Evolutionary conservation across 208 protist genomes (phyloP).

Genomic region (Acanthamoeba royreba): DNA sequence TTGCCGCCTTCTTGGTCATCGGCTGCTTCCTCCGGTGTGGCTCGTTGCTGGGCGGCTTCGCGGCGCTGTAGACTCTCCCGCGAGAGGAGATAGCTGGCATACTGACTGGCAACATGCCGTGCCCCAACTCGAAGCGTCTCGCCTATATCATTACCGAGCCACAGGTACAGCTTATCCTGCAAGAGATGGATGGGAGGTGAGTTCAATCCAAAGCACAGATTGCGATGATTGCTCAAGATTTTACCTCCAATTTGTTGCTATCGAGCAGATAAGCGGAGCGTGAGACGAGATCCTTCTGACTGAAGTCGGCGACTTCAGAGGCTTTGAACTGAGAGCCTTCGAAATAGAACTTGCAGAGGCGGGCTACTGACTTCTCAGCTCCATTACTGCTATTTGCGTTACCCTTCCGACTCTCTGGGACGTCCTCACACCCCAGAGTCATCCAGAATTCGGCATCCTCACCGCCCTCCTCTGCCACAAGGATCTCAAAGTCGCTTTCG

Average conservation of each 20-base stretch:
- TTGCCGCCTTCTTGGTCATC: background rate
- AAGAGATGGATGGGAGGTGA: no score
- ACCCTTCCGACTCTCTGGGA: background rate
- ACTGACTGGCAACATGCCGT: background rate
- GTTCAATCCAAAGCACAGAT: no score
- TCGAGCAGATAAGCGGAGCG: background rate
- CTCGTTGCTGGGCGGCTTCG: background rate
- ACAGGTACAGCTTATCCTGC: background rate
- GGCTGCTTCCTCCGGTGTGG: background rate
- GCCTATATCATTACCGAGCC: background rate
- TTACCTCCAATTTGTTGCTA: background rate
- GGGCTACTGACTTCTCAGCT: background rate
- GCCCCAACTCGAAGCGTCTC: conserved; percentile 10
- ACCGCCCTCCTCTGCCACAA: background rate
- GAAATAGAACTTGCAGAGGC: background rate
- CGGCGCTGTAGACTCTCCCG: background rate
- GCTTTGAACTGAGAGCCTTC: background rate
- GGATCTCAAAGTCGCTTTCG: background rate
- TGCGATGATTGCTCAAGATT: background rate
- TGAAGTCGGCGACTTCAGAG: background rate
- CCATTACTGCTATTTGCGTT: background rate
- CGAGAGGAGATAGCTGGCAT: background rate
- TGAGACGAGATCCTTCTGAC: background rate
- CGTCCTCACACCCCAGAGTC: conserved; percentile 25
- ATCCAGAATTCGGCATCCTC: conserved; percentile 34